phyloP scores from a whole-genome alignment of 164 flowering plant species.

The Annona squamosa region DNA sequence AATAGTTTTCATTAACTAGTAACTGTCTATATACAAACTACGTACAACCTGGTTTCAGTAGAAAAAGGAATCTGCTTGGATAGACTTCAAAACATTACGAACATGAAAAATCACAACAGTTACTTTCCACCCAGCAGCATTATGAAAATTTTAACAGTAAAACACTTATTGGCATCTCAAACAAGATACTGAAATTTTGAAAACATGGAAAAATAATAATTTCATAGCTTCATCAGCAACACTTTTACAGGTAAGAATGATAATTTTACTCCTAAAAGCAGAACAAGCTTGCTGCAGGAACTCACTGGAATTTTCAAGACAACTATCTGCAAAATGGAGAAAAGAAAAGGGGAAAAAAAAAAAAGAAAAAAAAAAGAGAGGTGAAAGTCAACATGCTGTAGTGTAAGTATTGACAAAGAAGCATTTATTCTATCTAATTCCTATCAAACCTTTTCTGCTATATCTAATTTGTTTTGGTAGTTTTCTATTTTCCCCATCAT shows the following conservation, averaged over 20 bases:
- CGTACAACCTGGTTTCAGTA: no score
- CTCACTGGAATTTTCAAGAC: conserved; percentile 63
- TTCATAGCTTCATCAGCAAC: not conserved
- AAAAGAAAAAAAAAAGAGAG: not conserved
- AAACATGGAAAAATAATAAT: no score
- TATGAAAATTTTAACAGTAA: not conserved
- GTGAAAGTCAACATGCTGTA: not conserved
- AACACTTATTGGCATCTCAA: not conserved
- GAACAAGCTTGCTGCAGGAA: conserved; percentile 1
- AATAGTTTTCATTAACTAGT: no score
- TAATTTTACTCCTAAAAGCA: not conserved
- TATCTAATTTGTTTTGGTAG: no score
- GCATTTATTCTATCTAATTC: not conserved
- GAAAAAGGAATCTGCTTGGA: no score
- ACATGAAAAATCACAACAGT: no score
- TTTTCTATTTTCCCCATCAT: not conserved
- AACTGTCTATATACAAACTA: no score
- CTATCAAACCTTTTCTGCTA: not conserved
- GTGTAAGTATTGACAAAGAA: not conserved
- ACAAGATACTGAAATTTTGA: not conserved
- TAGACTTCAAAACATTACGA: no score
- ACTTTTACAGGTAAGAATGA: not conserved
- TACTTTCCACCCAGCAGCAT: not conserved
- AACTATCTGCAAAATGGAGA: conserved; percentile 47
- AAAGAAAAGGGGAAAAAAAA: not conserved